Conservation (phyloP, 768 basidiomycete genomes). For the Sutorius australiensis region DNA sequence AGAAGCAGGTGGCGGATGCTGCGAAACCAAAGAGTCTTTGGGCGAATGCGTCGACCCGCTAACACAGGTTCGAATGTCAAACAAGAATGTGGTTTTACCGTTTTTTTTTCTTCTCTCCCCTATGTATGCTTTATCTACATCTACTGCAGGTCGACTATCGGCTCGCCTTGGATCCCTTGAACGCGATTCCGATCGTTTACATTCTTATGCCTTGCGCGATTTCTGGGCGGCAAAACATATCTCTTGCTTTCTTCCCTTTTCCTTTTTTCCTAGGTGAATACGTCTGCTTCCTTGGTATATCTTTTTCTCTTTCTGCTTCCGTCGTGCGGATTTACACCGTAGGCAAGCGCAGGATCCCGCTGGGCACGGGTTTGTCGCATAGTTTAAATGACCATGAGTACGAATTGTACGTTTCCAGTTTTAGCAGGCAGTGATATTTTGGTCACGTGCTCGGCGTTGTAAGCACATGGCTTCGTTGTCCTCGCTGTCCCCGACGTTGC, state of each 20-base stretch:
- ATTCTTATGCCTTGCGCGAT: slow-evolving; percentile 13
- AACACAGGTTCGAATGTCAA: not conserved
- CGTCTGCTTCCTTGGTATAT: slow-evolving; percentile 9
- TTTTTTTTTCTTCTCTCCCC: not conserved
- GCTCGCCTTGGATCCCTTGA: slow-evolving; percentile 8
- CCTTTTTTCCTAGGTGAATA: slow-evolving; percentile 3
- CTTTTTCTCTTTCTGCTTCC: slow-evolving; percentile 3
- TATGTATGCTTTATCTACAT: slow-evolving; percentile 21
- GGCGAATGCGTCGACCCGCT: slow-evolving; percentile 31
- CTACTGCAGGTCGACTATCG: not conserved
- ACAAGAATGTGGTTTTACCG: not conserved
- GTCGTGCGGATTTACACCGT: slow-evolving; percentile 10
- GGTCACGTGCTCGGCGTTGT: slow-evolving; percentile 10
- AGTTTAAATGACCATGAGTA: not conserved
- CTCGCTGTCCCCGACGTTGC: slow-evolving; percentile 5
- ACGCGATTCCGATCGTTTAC: slow-evolving; percentile 17
- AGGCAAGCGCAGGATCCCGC: slow-evolving; percentile 4
- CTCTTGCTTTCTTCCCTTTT: not conserved
- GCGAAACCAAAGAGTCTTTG: slow-evolving; percentile 32
- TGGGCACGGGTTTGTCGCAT: slow-evolving; percentile 11
- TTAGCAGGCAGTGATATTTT: not conserved
- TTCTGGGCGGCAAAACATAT: slow-evolving; percentile 14
- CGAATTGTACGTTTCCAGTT: not conserved
- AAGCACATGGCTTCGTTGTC: not conserved
- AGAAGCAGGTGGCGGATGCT: slow-evolving; percentile 50